Percentiles rank a stretch among this genome's conserved stretches.
Evolutionary conservation across 1,284 basidiomycete species (phyloP).

Genomic region (Ustilago nuda): DNA sequence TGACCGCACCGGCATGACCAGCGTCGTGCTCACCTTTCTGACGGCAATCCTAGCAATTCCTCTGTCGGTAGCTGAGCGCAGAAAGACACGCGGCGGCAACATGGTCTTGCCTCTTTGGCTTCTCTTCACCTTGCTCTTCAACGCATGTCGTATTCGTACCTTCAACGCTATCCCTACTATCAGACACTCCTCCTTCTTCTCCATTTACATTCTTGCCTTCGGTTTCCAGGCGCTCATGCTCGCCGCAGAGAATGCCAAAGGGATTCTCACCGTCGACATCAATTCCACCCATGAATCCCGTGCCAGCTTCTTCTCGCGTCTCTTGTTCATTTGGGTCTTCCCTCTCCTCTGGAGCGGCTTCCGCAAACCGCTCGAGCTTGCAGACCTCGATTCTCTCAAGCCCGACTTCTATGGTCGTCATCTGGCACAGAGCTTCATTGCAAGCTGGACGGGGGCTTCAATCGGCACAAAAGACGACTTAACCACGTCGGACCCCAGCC

Average conservation of each 20-base stretch:
- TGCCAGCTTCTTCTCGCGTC: conserved; percentile 52
- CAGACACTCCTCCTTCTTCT: conserved; percentile 39
- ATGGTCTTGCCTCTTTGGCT: conserved; percentile 53
- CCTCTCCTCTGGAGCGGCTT: conserved; percentile 48
- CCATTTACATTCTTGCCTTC: conserved; percentile 34
- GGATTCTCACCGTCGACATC: conserved; percentile 21
- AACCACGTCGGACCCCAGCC: not conserved
- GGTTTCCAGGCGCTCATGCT: conserved; percentile 49
- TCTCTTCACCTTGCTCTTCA: conserved; percentile 40
- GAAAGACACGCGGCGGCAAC: conserved; percentile 45
- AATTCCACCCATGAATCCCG: conserved; percentile 46
- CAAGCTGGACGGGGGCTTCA: conserved; percentile 28
- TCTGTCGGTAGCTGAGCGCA: conserved; percentile 32
- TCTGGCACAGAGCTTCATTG: conserved; percentile 33
- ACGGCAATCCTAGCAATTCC: conserved; percentile 35
- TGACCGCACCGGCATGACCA: conserved; percentile 20
- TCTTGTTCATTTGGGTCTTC: conserved; percentile 55
- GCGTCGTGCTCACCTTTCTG: conserved; percentile 39
- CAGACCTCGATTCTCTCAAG: conserved; percentile 47
- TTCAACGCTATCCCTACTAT: conserved; percentile 37
- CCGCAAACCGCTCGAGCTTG: conserved; percentile 40
- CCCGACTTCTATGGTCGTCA: conserved; percentile 34
- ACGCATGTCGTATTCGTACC: conserved; percentile 50
- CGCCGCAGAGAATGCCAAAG: conserved; percentile 45
- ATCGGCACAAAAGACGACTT: not conserved